phyloP scores from a whole-genome alignment of 352 stramenopile species.

The Phytophthora ohioensis region DNA sequence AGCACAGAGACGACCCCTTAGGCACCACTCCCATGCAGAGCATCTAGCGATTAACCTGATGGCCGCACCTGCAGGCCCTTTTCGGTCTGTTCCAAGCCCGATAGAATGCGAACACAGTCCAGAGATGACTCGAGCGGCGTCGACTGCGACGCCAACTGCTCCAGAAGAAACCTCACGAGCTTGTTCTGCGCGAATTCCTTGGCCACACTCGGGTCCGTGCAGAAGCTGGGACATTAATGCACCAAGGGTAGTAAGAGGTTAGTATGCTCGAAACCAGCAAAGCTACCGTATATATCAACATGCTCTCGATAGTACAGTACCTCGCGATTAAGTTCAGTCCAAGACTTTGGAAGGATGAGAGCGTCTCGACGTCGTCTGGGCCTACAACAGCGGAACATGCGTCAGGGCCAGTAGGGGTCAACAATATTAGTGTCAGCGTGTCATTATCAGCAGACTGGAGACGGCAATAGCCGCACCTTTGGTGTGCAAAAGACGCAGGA shows the following conservation, averaged over 20 bases:
- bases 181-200: constrained; percentile 73
- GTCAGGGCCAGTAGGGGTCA: not conserved
- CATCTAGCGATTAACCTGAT: constrained; percentile 26
- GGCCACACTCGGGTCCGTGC: constrained; percentile 55
- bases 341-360: constrained; percentile 81
- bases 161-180: constrained; percentile 60
- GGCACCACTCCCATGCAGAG: constrained; percentile 26
- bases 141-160: constrained; percentile 50
- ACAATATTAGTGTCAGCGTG: not conserved
- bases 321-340: constrained; percentile 86
- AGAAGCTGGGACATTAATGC: constrained; percentile 59
- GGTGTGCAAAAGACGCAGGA: constrained; percentile 80
- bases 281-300: no score
- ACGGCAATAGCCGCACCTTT: constrained; percentile 46
- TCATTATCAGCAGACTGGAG: not conserved
- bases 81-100: constrained; percentile 51
- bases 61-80: constrained; percentile 54
- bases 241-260: constrained; percentile 8
- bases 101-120: constrained; percentile 66
- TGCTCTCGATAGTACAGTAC: constrained; percentile 26
- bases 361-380: constrained; percentile 48
- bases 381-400: constrained; percentile 36
- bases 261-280: not conserved
- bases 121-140: constrained; percentile 37
- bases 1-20: constrained; percentile 33